These are phyloP conservation scores for Candida xiaguanensis DNA, from an alignment of 805 yeast species.

Conservation along the genomic window DNA sequence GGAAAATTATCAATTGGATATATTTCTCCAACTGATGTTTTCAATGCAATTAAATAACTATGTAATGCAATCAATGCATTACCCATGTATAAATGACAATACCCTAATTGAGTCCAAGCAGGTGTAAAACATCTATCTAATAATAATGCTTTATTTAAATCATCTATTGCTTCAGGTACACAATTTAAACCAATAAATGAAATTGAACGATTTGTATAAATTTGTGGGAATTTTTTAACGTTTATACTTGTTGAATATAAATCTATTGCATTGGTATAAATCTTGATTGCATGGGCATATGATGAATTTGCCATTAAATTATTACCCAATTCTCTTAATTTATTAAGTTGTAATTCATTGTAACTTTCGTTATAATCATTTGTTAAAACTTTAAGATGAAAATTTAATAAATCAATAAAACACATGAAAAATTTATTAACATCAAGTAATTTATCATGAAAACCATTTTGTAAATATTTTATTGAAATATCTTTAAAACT, in stretches of 20 bases:
- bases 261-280: slow-evolving; percentile 35
- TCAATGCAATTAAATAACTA: slow-evolving; percentile 31
- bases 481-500: background rate
- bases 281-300: slow-evolving; percentile 37
- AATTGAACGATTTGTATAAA: slow-evolving; percentile 36
- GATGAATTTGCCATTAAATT: slow-evolving; percentile 33
- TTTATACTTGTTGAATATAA: slow-evolving; percentile 14
- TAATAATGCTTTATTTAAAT: slow-evolving; percentile 29
- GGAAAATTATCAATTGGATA: slow-evolving; percentile 21
- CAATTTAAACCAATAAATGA: slow-evolving; percentile 41
- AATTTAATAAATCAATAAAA: background rate
- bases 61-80: slow-evolving; percentile 27
- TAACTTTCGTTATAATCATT: background rate
- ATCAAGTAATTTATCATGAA: background rate
- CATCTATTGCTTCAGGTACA: slow-evolving; percentile 35
- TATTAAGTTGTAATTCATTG: slow-evolving; percentile 7
- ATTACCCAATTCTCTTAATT: slow-evolving; percentile 38
- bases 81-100: slow-evolving; percentile 41
- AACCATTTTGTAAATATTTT: background rate
- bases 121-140: slow-evolving; percentile 33
- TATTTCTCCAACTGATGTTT: slow-evolving; percentile 26
- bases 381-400: background rate
- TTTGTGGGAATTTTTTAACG: slow-evolving; percentile 23
- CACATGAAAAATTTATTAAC: background rate
- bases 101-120: slow-evolving; percentile 43